These are phyloP conservation scores for Lophiotrema nucula DNA, from an alignment of 495 filamentous ascomycete species.

Conservation along the genomic window DNA sequence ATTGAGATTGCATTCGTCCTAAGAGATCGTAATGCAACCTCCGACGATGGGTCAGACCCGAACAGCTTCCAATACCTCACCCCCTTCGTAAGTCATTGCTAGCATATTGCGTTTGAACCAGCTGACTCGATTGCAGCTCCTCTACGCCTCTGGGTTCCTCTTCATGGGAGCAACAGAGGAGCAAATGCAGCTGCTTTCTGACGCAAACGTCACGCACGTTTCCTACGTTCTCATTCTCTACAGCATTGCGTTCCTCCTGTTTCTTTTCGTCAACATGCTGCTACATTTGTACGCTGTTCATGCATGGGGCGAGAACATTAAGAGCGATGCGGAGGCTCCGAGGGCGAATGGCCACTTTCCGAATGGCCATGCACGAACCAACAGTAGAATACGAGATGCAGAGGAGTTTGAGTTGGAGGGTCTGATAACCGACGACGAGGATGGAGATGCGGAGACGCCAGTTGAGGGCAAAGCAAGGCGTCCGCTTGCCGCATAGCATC, in stretches of 20 bases:
- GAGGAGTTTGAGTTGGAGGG: slow-evolving; percentile 91
- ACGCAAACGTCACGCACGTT: slow-evolving; percentile 77
- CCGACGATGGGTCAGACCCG: slow-evolving; percentile 59
- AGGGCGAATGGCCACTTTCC: slow-evolving; percentile 15
- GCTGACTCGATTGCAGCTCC: slow-evolving; percentile 54
- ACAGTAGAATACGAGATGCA: slow-evolving; percentile 64
- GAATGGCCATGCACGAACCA: slow-evolving; percentile 57
- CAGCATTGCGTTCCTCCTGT: slow-evolving; percentile 84
- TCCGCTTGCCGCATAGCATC: not conserved
- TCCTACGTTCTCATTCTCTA: slow-evolving; percentile 89
- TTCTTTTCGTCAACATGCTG: slow-evolving; percentile 83
- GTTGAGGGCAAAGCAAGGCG: slow-evolving; percentile 15
- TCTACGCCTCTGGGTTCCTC: slow-evolving; percentile 90
- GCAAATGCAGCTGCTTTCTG: slow-evolving; percentile 75
- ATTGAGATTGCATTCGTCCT: slow-evolving; percentile 91
- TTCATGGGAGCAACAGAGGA: slow-evolving; percentile 98
- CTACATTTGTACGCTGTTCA: slow-evolving; percentile 75
- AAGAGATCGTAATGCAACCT: slow-evolving; percentile 62
- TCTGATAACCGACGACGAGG: slow-evolving; percentile 81
- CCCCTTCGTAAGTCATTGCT: slow-evolving; percentile 69
- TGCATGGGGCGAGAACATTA: slow-evolving; percentile 41
- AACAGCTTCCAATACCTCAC: slow-evolving; percentile 93
- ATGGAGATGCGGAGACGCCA: slow-evolving; percentile 27
- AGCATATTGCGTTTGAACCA: not conserved
- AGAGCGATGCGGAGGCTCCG: slow-evolving; percentile 28